These are phyloP conservation scores for Thymus mandschuricus DNA, from an alignment of 257 asterid genomes.

Conservation along the genomic window DNA sequence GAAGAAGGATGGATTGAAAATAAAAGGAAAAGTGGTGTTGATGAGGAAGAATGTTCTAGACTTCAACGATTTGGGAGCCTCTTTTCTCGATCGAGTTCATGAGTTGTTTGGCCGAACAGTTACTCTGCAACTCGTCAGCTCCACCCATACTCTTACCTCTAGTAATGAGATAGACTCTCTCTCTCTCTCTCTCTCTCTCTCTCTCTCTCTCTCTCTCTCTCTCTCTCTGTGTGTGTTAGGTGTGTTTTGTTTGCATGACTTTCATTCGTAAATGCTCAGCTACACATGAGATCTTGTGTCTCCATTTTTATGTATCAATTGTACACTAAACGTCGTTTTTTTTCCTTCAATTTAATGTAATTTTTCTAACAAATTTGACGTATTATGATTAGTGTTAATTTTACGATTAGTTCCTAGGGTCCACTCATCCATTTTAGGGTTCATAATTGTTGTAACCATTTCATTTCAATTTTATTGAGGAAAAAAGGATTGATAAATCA, in stretches of 20 bases:
- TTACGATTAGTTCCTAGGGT: no score
- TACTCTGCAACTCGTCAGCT: conserved; percentile 52
- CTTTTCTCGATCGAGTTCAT: conserved; percentile 47
- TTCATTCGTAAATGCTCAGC: background rate
- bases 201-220: background rate
- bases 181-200: background rate
- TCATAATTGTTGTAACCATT: no score
- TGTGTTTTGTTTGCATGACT: background rate
- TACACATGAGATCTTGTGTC: no score
- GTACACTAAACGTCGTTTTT: no score
- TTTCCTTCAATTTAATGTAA: no score
- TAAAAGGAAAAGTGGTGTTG: conserved; percentile 57
- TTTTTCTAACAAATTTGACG: no score
- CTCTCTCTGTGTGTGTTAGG: background rate
- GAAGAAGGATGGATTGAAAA: conserved; percentile 12
- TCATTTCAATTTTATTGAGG: no score
- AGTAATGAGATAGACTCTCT: background rate
- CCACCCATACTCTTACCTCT: conserved; percentile 8
- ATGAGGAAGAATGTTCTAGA: conserved; percentile 65
- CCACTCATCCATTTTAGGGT: no score
- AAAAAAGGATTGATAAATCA: no score
- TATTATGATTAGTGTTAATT: no score
- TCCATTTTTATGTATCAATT: no score
- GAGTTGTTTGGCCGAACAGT: conserved; percentile 55
- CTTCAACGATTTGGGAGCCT: conserved; percentile 45